Evolutionary conservation across 352 stramenopile genomes (phyloP).

Genomic region (Pilasporangium apinafurcum): DNA sequence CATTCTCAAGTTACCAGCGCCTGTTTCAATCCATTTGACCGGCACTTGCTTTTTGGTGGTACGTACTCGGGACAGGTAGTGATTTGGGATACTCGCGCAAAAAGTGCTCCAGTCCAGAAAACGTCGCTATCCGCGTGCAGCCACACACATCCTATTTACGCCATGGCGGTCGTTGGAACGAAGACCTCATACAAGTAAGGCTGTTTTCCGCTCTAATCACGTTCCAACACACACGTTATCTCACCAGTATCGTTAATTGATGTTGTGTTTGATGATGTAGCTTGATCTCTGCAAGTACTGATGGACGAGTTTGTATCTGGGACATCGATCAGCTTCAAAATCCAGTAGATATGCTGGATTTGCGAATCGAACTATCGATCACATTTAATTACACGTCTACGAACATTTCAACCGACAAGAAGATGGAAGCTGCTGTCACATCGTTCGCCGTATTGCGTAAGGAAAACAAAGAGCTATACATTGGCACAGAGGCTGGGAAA

Average conservation of each 20-base stretch:
- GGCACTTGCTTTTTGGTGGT: slow-evolving; percentile 77
- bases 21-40: slow-evolving; percentile 85
- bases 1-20: slow-evolving; percentile 82
- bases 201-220: too few species aligned
- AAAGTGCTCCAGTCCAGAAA: slow-evolving; percentile 76
- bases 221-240: too few species aligned
- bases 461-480: slow-evolving; percentile 79
- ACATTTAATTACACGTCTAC: slow-evolving; percentile 66
- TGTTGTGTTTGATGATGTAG: slow-evolving; percentile 32
- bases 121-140: slow-evolving; percentile 73
- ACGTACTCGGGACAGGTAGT: slow-evolving; percentile 86
- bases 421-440: slow-evolving; percentile 82
- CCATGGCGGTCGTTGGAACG: slow-evolving; percentile 74
- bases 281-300: slow-evolving; percentile 80
- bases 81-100: slow-evolving; percentile 82
- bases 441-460: slow-evolving; percentile 77
- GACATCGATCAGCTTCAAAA: slow-evolving; percentile 81
- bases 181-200: slow-evolving; percentile 81
- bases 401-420: slow-evolving; percentile 65
- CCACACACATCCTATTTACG: slow-evolving; percentile 86
- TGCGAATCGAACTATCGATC: slow-evolving; percentile 75
- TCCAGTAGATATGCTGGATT: slow-evolving; percentile 76
- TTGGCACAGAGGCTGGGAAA: slow-evolving; percentile 79
- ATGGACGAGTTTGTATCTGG: slow-evolving; percentile 83
- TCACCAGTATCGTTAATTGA: too few species aligned